Conservation (phyloP, 352 stramenopile genomes). For the Phytophthora cryptogea region DNA sequence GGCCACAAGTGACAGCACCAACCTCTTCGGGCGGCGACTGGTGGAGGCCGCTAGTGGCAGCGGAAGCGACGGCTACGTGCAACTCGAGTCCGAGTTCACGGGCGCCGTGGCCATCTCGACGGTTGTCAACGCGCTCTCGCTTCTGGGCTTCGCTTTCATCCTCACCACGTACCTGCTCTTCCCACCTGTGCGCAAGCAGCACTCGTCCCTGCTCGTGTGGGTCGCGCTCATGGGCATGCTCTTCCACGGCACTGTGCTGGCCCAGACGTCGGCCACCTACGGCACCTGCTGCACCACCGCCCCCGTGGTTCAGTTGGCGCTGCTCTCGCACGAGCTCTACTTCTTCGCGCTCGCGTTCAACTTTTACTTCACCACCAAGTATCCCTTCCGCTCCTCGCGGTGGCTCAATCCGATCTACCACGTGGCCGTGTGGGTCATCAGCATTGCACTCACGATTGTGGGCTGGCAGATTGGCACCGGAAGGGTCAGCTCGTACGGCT, state of each 20-base stretch:
- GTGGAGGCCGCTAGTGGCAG: conserved; percentile 8
- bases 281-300: conserved; percentile 64
- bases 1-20: conserved; percentile 31
- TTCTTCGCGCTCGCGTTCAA: conserved; percentile 86
- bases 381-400: conserved; percentile 78
- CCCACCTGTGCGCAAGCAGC: conserved; percentile 77
- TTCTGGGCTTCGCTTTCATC: conserved; percentile 80
- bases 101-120: conserved; percentile 59
- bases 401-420: conserved; percentile 79
- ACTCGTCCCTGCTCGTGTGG: conserved; percentile 81
- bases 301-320: conserved; percentile 66
- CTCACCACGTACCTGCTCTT: conserved; percentile 83
- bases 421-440: conserved; percentile 62
- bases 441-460: conserved; percentile 54
- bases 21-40: conserved; percentile 39
- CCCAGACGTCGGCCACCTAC: conserved; percentile 53
- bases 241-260: conserved; percentile 75
- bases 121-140: conserved; percentile 63
- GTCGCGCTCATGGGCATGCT: conserved; percentile 81
- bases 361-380: conserved; percentile 90
- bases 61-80: conserved; percentile 14
- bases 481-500: conserved; percentile 75
- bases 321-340: conserved; percentile 84
- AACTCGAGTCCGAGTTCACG: conserved; percentile 61
- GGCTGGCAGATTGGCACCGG: conserved; percentile 48